Conservation (phyloP, 2,329 filamentous ascomycete genomes). For the Penicillium sp. region DNA sequence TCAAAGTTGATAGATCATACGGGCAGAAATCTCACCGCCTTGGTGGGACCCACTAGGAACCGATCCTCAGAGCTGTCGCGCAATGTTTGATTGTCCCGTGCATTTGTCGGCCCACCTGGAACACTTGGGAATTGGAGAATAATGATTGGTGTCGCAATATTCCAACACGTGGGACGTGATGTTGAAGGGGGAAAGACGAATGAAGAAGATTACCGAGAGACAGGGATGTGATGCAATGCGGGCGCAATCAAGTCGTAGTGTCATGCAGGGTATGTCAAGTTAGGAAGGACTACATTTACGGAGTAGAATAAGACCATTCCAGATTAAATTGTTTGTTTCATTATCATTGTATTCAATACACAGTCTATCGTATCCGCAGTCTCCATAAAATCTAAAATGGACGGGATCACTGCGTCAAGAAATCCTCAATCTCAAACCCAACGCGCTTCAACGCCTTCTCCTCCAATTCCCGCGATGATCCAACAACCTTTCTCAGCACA, state of each 20-base stretch:
- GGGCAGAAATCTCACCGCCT: slow-evolving; percentile 9
- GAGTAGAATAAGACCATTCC: background rate
- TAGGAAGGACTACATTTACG: background rate
- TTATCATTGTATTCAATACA: background rate
- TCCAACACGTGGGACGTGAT: too few relatives aligned
- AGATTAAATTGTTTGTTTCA: background rate
- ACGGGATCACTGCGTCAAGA: slow-evolving; percentile 38
- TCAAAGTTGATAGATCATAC: background rate
- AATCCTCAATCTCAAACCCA: slow-evolving; percentile 86
- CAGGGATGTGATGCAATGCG: too few relatives aligned
- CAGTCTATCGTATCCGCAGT: background rate
- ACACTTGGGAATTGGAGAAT: too few relatives aligned
- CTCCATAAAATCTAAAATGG: background rate
- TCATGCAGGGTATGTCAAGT: background rate
- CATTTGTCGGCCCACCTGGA: too few relatives aligned
- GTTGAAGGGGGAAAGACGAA: too few relatives aligned
- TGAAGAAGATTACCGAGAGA: too few relatives aligned
- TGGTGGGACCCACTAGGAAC: background rate
- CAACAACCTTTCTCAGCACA: slow-evolving; percentile 51
- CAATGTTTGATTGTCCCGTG: too few relatives aligned
- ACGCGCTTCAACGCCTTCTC: slow-evolving; percentile 72
- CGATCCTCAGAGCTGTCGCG: background rate
- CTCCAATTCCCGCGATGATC: slow-evolving; percentile 49
- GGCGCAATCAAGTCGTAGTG: background rate
- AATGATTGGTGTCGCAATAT: too few relatives aligned